Percentiles rank a stretch among this genome's conserved stretches.
phyloP scores from a whole-genome alignment of 176 grass and related monocot species.

The Cenchrus americanus region DNA sequence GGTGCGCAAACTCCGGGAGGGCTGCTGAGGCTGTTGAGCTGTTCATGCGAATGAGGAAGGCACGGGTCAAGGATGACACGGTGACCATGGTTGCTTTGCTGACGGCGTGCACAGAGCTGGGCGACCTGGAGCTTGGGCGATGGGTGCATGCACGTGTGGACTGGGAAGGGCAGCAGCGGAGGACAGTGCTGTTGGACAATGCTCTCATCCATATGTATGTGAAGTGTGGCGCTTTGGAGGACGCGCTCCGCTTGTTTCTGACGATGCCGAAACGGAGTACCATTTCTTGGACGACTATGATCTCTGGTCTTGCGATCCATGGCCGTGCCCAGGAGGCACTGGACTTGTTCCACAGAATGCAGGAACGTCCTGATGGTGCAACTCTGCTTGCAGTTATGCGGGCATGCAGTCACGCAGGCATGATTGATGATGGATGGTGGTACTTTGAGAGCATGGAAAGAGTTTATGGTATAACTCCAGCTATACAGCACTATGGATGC shows the following conservation, averaged over 20 bases:
- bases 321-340: constrained; percentile 57
- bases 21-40: constrained; percentile 47
- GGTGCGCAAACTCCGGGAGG: constrained; percentile 50
- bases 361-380: constrained; percentile 42
- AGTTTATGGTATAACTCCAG: constrained; percentile 59
- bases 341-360: constrained; percentile 58
- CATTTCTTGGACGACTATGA: constrained; percentile 77
- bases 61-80: constrained; percentile 46
- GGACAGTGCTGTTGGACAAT: constrained; percentile 54
- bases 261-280: constrained; percentile 60
- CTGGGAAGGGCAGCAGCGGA: not conserved
- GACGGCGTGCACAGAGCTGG: constrained; percentile 50
- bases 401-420: constrained; percentile 55
- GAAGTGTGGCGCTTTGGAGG: constrained; percentile 59
- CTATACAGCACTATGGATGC: constrained; percentile 71
- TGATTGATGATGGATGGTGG: constrained; percentile 42
- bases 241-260: constrained; percentile 51
- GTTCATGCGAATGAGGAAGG: constrained; percentile 58
- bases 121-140: constrained; percentile 60
- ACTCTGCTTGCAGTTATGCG: constrained; percentile 62
- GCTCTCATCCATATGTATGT: constrained; percentile 72
- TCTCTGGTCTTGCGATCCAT: constrained; percentile 61
- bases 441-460: constrained; percentile 69
- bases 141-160: constrained; percentile 57
- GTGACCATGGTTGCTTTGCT: constrained; percentile 61